A percentile compares a stretch with the other conserved stretches of the same genome.
These are phyloP conservation scores for Coemansia sp. DNA, from an alignment of 192 early-diverging fungal genomes.

Conservation along the genomic window DNA sequence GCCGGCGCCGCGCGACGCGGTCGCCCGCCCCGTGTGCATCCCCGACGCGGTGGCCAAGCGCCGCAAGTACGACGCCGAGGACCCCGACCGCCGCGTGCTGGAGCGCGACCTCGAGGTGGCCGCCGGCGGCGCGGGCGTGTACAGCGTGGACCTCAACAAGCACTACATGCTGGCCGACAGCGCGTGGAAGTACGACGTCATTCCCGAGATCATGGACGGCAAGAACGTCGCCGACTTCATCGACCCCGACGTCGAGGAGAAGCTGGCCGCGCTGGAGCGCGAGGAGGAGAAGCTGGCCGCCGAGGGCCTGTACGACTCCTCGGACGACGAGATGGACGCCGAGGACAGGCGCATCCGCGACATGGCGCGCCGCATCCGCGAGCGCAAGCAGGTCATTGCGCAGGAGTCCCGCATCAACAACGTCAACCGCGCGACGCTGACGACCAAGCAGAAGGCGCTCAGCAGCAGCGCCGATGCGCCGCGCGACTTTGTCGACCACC, in stretches of 20 bases:
- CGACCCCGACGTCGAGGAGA: slow-evolving; percentile 96
- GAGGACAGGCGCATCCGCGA: slow-evolving; percentile 78
- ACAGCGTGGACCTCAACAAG: slow-evolving; percentile 94
- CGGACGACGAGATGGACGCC: slow-evolving; percentile 66
- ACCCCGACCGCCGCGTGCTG: slow-evolving; percentile 78
- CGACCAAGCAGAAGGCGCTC: slow-evolving; percentile 38
- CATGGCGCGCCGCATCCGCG: slow-evolving; percentile 77
- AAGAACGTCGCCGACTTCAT: slow-evolving; percentile 99
- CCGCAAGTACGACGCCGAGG: slow-evolving; percentile 72
- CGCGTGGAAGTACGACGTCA: slow-evolving; percentile 96
- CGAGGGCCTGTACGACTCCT: slow-evolving; percentile 90
- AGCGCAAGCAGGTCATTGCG: slow-evolving; percentile 81
- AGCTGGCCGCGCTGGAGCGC: slow-evolving; percentile 89
- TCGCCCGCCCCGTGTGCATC: slow-evolving; percentile 77
- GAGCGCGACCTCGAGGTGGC: slow-evolving; percentile 91
- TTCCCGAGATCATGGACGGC: slow-evolving; percentile 98
- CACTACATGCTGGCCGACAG: slow-evolving; percentile 77
- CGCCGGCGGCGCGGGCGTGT: slow-evolving; percentile 94
- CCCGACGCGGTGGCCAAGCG: slow-evolving; percentile 70
- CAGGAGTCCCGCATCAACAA: slow-evolving; percentile 76
- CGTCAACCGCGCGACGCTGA: slow-evolving; percentile 75
- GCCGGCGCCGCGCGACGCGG: slow-evolving; percentile 82
- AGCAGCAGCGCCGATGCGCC: slow-evolving; percentile 11
- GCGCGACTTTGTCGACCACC: slow-evolving; percentile 69
- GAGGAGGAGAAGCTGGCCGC: slow-evolving; percentile 95